Evolutionary conservation across 2,329 filamentous ascomycete genomes (phyloP).

Genomic region (Diaporthe sp.): DNA sequence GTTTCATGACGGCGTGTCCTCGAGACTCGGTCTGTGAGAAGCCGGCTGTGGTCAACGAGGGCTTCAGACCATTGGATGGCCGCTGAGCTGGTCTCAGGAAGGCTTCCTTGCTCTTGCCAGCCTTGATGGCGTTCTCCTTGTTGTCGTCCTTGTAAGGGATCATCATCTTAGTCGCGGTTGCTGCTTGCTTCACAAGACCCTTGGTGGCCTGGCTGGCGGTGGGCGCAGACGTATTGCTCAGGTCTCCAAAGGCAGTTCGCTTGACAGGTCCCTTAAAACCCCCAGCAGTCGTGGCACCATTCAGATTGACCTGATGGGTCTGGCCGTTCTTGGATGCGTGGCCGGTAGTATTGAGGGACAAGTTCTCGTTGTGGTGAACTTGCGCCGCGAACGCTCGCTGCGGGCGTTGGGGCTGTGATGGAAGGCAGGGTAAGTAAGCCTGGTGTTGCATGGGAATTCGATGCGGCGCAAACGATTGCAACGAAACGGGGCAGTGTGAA

Average conservation of each 20-base stretch:
- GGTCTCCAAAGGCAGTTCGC: conserved; percentile 84
- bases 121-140: conserved; percentile 60
- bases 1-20: conserved; percentile 30
- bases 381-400: conserved; percentile 61
- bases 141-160: conserved; percentile 48
- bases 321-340: conserved; percentile 32
- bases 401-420: conserved; percentile 77
- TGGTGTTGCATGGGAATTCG: background rate
- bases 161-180: conserved; percentile 48
- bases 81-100: conserved; percentile 57
- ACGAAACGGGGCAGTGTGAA: conserved; percentile 1
- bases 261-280: conserved; percentile 77
- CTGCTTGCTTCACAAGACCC: conserved; percentile 49
- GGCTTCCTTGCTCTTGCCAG: conserved; percentile 50
- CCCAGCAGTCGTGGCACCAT: conserved; percentile 61
- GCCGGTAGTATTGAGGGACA: conserved; percentile 44
- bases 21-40: conserved; percentile 25
- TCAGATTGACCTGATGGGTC: conserved; percentile 20
- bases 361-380: conserved; percentile 76
- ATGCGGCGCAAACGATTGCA: conserved; percentile 25
- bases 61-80: conserved; percentile 41
- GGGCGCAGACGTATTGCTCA: conserved; percentile 76
- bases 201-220: conserved; percentile 52
- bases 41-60: conserved; percentile 36
- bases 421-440: conserved; percentile 43